Base-by-base conservation (phyloP, 2,329 filamentous ascomycete genomes). In the Verticillium albo-atrum region DNA sequence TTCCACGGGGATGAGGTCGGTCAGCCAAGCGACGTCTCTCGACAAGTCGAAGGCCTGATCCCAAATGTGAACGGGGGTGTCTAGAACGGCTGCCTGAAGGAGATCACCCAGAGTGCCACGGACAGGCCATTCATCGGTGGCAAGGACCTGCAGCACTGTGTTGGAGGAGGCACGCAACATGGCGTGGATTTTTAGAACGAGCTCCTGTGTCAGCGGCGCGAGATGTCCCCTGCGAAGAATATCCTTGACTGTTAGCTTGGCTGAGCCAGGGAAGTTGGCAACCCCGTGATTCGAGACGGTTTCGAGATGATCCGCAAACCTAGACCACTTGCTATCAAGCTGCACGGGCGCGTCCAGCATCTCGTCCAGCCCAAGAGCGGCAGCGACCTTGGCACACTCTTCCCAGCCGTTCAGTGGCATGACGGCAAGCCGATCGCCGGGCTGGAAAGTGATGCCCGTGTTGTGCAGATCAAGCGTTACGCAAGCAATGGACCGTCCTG, bases 351-450 rank as follows among this genome's bases (percentile, higher is more conserved):
- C 66, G n/a, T 80, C 76, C 1, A 84, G 72, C 60, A 77, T 74
- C 3, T 73, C 68, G 32, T 80, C 79, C 0, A 83, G 70, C 0
- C 81, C 81, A 1, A 84, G 71, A 0, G 80, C 80, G 0, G 80
- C 76, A 3, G 78, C 80, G 10, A 84, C 78, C 62, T 83, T 83
- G 20, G 80, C 80, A 56, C 79, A 82, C 64, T 84, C 81, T 9
- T 77, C 75, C 81, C 80, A 83, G 58, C 72, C 76, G 59, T 83
- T 84, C 17, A 83, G 73, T 0, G 81, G 80, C 81, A 84, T 83
- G 2, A 84, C 71, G 0, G 81, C 80, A 6, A 84, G 72, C 5
- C 80, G 74, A 57, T 84, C 81, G 0, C 82, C 82, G 0, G 81
- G 80, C 55, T 77, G 74, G 58, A 82, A 84, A 0, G 81, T 83